A percentile compares a stretch with the other conserved stretches of the same genome.
phyloP scores from a whole-genome alignment of 2,329 filamentous ascomycete genomes.

The Colletotrichum sp. region DNA sequence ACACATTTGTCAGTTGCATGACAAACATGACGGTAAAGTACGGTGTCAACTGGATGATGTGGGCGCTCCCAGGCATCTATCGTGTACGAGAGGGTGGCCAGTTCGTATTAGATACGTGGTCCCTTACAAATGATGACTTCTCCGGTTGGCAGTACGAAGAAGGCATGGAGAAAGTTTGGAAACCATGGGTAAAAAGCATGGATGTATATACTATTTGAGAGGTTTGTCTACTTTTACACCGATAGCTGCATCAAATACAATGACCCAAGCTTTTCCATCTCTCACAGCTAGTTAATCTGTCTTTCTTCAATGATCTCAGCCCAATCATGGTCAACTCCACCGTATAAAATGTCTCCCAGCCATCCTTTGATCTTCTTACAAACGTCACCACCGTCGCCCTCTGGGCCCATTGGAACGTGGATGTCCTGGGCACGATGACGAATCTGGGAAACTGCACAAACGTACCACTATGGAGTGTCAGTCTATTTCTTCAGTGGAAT shows the following conservation, averaged over 20 bases:
- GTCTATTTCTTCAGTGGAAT: neutral
- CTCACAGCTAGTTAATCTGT: neutral
- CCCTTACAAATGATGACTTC: conserved; percentile 46
- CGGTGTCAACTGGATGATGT: neutral
- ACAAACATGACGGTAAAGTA: neutral
- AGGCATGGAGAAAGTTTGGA: conserved; percentile 52
- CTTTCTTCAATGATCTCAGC: neutral
- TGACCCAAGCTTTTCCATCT: neutral
- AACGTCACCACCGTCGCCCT: neutral
- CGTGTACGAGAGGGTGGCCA: neutral
- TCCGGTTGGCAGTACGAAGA: conserved; percentile 47
- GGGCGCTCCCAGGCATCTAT: neutral
- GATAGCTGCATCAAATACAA: neutral
- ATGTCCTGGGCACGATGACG: neutral
- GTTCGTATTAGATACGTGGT: neutral
- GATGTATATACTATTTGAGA: neutral
- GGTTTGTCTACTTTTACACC: neutral
- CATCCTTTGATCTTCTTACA: neutral
- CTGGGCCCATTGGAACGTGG: neutral
- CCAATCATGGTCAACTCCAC: neutral
- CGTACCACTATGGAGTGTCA: neutral
- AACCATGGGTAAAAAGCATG: conserved; percentile 51
- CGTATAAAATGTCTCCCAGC: neutral
- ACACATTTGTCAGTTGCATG: neutral
- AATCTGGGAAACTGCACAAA: neutral